A percentile compares a stretch with the other conserved stretches of the same genome.
phyloP scores from a whole-genome alignment of 495 filamentous ascomycete species.

The Penicillium odoratum region DNA sequence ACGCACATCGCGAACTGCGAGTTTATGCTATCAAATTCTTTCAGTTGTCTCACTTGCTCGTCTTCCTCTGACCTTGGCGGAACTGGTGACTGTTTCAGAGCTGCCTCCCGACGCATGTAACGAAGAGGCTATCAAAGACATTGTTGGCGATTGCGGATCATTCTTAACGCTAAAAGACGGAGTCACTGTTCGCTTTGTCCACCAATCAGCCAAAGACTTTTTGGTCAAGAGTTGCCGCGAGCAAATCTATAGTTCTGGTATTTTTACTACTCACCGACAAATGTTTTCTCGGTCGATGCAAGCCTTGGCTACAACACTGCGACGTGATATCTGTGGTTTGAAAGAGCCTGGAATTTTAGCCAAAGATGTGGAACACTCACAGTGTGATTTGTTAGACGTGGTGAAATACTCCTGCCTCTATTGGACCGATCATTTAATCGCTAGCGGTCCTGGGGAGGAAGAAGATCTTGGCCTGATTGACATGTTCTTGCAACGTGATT shows the following conservation, averaged over 20 bases:
- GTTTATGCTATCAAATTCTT: background rate
- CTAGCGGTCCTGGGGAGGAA: background rate
- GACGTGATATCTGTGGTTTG: background rate
- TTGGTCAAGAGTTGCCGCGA: background rate
- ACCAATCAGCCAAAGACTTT: constrained; percentile 11
- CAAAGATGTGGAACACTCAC: background rate
- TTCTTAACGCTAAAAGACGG: constrained; percentile 4
- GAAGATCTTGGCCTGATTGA: background rate
- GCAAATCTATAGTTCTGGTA: background rate
- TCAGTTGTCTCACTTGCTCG: background rate
- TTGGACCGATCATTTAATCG: background rate
- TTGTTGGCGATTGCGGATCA: background rate
- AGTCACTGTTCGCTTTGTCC: background rate
- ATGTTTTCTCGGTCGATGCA: background rate
- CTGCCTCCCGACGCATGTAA: background rate
- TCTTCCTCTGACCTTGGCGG: background rate
- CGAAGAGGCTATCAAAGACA: background rate
- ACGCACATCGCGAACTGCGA: no score
- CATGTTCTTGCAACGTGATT: constrained; percentile 6
- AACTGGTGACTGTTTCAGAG: background rate
- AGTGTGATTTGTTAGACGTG: background rate
- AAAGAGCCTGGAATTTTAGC: background rate
- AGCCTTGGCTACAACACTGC: background rate
- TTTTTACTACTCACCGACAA: background rate
- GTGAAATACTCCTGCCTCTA: background rate